Evolutionary conservation across 345 rosid species (phyloP).

Genomic region (Brassica incana): DNA sequence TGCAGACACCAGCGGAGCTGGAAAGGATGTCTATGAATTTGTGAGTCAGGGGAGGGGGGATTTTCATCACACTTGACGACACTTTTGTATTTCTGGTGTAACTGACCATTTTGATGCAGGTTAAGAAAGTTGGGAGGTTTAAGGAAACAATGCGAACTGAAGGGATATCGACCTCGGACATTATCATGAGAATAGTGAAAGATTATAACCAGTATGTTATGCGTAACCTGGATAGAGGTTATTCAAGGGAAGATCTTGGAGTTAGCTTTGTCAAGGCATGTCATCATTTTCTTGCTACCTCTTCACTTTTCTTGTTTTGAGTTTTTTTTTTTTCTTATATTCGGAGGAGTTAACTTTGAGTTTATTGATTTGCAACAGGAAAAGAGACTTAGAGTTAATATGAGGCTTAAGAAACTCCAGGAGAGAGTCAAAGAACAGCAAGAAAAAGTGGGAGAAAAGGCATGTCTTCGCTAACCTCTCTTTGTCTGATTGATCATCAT

Average conservation of each 20-base stretch:
- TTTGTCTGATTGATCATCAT: constrained; percentile 17
- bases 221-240: constrained; percentile 91
- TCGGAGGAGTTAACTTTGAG: constrained; percentile 10
- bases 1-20: constrained; percentile 93
- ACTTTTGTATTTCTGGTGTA: constrained; percentile 23
- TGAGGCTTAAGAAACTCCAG: constrained; percentile 83
- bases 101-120: constrained; percentile 45
- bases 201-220: constrained; percentile 93
- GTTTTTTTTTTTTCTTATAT: neutral
- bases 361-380: constrained; percentile 53
- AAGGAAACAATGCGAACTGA: constrained; percentile 92
- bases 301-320: neutral
- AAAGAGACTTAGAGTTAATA: constrained; percentile 89
- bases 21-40: constrained; percentile 89
- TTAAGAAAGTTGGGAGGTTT: constrained; percentile 81
- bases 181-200: constrained; percentile 92
- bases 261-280: constrained; percentile 91
- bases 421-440: constrained; percentile 93
- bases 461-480: constrained; percentile 30
- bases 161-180: constrained; percentile 89
- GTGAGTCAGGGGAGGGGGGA: constrained; percentile 48
- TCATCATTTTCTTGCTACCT: neutral
- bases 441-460: constrained; percentile 89
- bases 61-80: neutral
- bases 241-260: constrained; percentile 89